phyloP scores from a whole-genome alignment of 257 asterid species.

The Cinchona pubescens region DNA sequence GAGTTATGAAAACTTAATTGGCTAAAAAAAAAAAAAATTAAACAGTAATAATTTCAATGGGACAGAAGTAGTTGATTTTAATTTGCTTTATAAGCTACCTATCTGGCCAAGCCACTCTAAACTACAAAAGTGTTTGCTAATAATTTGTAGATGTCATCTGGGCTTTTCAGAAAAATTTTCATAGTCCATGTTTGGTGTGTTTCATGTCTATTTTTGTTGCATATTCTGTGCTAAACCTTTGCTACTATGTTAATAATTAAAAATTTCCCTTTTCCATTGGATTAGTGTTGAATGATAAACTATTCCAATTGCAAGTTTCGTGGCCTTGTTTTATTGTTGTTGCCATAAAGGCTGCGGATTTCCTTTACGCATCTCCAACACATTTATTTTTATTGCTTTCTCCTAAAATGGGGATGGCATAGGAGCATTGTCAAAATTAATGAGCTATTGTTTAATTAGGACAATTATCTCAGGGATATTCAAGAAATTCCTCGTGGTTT shows the following conservation, averaged over 20 bases:
- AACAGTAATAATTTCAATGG: too few species aligned
- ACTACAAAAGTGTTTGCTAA: background rate
- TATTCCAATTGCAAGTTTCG: background rate
- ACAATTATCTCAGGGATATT: conserved; percentile 53
- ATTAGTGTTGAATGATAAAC: background rate
- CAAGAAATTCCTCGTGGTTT: conserved; percentile 51
- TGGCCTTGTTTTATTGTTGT: background rate
- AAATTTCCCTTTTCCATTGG: background rate
- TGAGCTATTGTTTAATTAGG: conserved; percentile 3
- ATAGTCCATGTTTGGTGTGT: background rate
- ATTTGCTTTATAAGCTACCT: background rate
- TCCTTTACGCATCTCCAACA: background rate
- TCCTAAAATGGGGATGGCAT: background rate
- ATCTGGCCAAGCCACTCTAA: background rate
- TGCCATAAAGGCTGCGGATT: conserved; percentile 3
- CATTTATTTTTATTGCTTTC: background rate
- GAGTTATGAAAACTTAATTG: too few species aligned
- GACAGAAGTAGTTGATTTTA: too few species aligned
- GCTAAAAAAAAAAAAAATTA: too few species aligned
- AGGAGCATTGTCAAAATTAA: background rate
- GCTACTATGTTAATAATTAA: background rate
- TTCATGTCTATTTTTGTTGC: background rate
- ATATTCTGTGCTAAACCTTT: background rate
- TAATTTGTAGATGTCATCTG: background rate
- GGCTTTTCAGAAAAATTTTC: background rate